Evolutionary conservation across 2,329 filamentous ascomycete species (phyloP).

Genomic region (Hymenoscyphus infarciens): DNA sequence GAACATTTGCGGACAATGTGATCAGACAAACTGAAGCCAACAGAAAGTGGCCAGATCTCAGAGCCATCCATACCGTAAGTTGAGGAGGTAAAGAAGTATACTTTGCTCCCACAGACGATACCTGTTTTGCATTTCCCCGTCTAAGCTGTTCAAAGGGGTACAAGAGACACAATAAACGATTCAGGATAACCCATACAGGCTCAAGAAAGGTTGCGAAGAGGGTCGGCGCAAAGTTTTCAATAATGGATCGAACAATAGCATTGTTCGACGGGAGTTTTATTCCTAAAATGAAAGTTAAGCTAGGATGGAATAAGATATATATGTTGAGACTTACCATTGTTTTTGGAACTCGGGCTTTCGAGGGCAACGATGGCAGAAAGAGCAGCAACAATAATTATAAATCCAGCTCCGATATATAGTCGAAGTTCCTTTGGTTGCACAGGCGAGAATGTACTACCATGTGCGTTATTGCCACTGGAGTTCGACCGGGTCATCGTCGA

Average conservation of each 20-base stretch:
- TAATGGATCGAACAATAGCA: slow-evolving; percentile 34
- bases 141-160: slow-evolving; percentile 52
- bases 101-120: slow-evolving; percentile 40
- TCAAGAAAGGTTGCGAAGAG: slow-evolving; percentile 53
- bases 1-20: slow-evolving; percentile 48
- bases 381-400: slow-evolving; percentile 11
- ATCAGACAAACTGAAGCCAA: slow-evolving; percentile 46
- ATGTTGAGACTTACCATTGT: slow-evolving; percentile 18
- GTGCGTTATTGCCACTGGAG: not conserved
- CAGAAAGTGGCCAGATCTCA: slow-evolving; percentile 43
- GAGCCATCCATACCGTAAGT: slow-evolving; percentile 44
- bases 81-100: slow-evolving; percentile 57
- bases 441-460: slow-evolving; percentile 7
- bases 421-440: slow-evolving; percentile 21
- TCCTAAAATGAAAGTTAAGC: slow-evolving; percentile 10
- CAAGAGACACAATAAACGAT: slow-evolving; percentile 49
- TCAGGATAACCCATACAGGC: slow-evolving; percentile 53
- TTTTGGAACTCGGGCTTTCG: slow-evolving; percentile 10
- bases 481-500: not conserved
- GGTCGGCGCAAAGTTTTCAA: slow-evolving; percentile 52
- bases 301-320: not conserved
- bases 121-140: slow-evolving; percentile 37
- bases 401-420: slow-evolving; percentile 14
- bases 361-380: slow-evolving; percentile 17
- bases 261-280: slow-evolving; percentile 22